Evolutionary conservation across 129 eudicot genomes (phyloP), one percentile per base, ranked within the genome.

Genomic region (sunflower (Helianthus annuus)): DNA sequence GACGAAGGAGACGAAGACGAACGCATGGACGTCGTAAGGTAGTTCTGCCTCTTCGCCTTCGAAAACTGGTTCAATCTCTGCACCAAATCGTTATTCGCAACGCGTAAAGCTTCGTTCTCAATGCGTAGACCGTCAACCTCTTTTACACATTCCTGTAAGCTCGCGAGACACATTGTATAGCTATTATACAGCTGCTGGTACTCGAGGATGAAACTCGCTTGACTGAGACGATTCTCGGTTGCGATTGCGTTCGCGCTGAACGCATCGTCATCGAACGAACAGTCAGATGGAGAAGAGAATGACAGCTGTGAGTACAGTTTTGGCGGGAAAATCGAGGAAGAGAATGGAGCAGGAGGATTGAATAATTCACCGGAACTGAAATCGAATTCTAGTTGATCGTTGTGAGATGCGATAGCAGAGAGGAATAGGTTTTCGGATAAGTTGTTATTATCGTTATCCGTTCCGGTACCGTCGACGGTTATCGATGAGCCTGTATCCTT

Each of bases 181-280:
- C 82, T 63, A 42, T 89, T 84, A 49, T 84, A 86, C 39, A 89
- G 82, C 66, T 89, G 92, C 84, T 82, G 84, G 56, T 89, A 86
- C 83, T 88, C 86, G 1, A 85, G 86, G 73, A 88, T 78, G 70
- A 71, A 74, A 75, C 86, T 82, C 1, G 91, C 83, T 52, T 89
- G 89, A n/a, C 76, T 85, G 40, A 76, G 82, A 36, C 91, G 70
- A 71, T 72, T 79, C 48, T 83, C 91, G 38, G 85, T 75, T 10
- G 75, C 81, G 7, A 76, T 67, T n/a, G 74, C 73, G 24, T 81
- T 67, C 10, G 81, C 78, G 4, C 77, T 75, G 16, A 81, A 68
- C 10, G 78, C 74, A 7, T 71, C 83, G 4, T 84, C 81, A 19
- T 83, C 87, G 19, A 72, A 85, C 10, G 88, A 83, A 66, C 76